phyloP scores from a whole-genome alignment of 108 stramenopile genomes.

The Epithemia pelagica region DNA sequence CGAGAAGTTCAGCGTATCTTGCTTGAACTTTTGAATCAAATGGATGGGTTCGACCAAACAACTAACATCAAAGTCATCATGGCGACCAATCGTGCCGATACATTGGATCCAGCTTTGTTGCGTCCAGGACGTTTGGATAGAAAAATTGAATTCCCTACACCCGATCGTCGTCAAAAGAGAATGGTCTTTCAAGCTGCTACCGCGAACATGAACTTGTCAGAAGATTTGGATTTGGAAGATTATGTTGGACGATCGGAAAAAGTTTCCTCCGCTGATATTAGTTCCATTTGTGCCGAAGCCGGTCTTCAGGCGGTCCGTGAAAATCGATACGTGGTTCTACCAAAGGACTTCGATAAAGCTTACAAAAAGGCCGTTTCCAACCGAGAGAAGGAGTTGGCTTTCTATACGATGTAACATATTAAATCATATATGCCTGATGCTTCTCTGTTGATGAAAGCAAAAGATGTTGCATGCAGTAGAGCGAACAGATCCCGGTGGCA shows the following conservation, averaged over 20 bases:
- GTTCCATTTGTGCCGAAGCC: conserved; percentile 95
- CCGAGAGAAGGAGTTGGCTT: conserved; percentile 92
- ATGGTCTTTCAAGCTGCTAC: conserved; percentile 99
- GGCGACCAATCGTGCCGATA: conserved; percentile 99
- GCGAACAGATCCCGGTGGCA: no score
- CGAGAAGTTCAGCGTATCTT: conserved; percentile 99
- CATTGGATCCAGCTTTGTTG: conserved; percentile 96
- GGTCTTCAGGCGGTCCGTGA: conserved; percentile 97
- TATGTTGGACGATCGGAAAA: conserved; percentile 98
- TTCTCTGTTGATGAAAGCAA: no score
- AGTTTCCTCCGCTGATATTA: conserved; percentile 92
- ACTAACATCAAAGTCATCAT: conserved; percentile 99
- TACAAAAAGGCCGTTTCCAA: conserved; percentile 99
- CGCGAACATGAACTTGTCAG: conserved; percentile 95
- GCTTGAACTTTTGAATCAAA: conserved; percentile 97
- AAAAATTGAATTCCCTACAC: conserved; percentile 98
- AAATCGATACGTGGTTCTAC: conserved; percentile 97
- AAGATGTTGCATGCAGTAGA: no score
- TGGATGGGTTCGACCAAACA: conserved; percentile 99
- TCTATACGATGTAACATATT: conserved; percentile 90
- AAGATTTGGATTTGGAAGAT: conserved; percentile 97
- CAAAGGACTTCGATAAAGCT: conserved; percentile 97
- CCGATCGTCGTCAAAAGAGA: conserved; percentile 98
- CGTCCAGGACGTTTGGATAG: conserved; percentile 98
- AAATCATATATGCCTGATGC: no score